Evolutionary conservation across 768 basidiomycete species (phyloP).

Genomic region (Boletellus sp.): DNA sequence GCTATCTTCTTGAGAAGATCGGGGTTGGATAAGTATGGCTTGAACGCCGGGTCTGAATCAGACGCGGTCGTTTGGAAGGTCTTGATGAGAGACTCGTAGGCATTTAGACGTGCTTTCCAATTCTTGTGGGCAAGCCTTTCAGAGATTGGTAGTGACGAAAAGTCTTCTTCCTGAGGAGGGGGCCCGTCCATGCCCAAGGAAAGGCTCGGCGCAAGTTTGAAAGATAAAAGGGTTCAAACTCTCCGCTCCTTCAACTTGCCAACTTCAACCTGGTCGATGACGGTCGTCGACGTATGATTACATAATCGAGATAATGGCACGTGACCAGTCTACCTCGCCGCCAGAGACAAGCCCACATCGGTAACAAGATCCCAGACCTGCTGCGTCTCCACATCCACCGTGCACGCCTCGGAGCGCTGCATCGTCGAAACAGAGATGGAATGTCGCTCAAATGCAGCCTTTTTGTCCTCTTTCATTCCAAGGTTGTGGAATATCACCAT

Average conservation of each 20-base stretch:
- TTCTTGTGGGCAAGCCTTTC: constrained; percentile 92
- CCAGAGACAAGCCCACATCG: constrained; percentile 55
- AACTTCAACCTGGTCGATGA: constrained; percentile 7
- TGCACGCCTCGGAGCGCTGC: constrained; percentile 39
- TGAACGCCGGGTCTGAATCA: constrained; percentile 92
- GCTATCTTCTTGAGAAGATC: constrained; percentile 83
- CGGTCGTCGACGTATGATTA: constrained; percentile 14
- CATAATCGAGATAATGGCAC: constrained; percentile 21
- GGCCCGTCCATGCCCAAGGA: constrained; percentile 74
- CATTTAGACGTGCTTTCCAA: constrained; percentile 97
- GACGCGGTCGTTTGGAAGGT: constrained; percentile 86
- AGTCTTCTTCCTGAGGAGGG: constrained; percentile 92
- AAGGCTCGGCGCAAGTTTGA: constrained; percentile 5
- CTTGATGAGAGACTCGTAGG: constrained; percentile 83
- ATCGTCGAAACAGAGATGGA: constrained; percentile 40
- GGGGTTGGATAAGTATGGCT: constrained; percentile 75
- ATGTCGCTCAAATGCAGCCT: constrained; percentile 51
- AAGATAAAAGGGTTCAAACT: constrained; percentile 10
- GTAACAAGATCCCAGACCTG: constrained; percentile 57
- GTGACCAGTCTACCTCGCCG: constrained; percentile 31
- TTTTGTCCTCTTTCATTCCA: constrained; percentile 50
- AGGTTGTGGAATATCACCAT: constrained; percentile 73
- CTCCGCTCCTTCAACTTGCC: not conserved
- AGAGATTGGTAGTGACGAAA: constrained; percentile 68
- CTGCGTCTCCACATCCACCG: constrained; percentile 49